These are phyloP conservation scores for Raffaelea albimanens DNA, from an alignment of 2,329 filamentous ascomycete species.

Conservation along the genomic window DNA sequence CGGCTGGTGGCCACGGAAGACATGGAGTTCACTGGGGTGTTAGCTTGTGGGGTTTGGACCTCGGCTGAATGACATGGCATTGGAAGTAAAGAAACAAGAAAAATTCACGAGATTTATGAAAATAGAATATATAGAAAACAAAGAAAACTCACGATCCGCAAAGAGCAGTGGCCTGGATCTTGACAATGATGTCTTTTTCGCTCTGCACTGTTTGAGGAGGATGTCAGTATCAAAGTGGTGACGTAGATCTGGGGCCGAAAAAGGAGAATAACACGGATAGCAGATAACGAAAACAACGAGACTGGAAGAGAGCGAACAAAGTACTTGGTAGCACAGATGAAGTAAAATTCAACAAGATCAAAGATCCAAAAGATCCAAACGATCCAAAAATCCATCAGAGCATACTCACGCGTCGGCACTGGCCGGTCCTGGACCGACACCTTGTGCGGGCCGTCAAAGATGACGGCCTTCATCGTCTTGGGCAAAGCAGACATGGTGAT, in stretches of 20 bases:
- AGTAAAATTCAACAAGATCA: not conserved
- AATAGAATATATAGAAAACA: no score
- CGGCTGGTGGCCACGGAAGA: constrained; percentile 72
- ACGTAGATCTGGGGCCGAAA: no score
- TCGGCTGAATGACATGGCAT: not conserved
- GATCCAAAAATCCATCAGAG: no score
- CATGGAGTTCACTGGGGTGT: constrained; percentile 63
- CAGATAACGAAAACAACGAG: no score
- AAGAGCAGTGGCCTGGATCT: constrained; percentile 72
- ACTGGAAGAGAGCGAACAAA: not conserved
- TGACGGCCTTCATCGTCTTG: constrained; percentile 73
- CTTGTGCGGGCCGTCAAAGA: constrained; percentile 72
- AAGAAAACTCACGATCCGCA: constrained; percentile 65
- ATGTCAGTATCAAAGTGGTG: not conserved
- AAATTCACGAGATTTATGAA: no score
- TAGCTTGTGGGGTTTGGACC: not conserved
- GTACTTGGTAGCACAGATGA: not conserved
- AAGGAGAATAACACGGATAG: no score
- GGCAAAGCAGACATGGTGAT: constrained; percentile 11
- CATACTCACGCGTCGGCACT: constrained; percentile 51
- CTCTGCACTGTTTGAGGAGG: constrained; percentile 43
- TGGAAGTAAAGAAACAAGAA: no score
- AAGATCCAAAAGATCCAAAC: not conserved
- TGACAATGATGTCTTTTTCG: constrained; percentile 69
- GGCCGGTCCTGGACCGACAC: constrained; percentile 72